phyloP scores from a whole-genome alignment of 2,329 filamentous ascomycete genomes.

The Zelopaecilomyces penicillatus region DNA sequence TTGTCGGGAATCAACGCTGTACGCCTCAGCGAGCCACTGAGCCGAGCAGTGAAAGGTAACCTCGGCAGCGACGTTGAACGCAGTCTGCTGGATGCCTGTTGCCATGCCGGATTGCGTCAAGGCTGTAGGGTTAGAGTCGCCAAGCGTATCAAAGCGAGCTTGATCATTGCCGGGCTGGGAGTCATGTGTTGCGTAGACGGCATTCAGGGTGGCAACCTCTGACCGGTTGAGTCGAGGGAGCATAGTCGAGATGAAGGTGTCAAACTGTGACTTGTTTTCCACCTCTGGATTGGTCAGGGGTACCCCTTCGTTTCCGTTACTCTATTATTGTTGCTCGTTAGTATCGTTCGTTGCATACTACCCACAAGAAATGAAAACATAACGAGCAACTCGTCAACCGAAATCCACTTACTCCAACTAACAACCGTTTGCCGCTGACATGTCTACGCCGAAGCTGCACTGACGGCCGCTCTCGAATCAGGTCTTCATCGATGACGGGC shows the following conservation, averaged over 20 bases:
- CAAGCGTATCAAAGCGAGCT: conserved; percentile 29
- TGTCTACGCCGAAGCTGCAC: conserved; percentile 19
- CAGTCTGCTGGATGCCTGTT: conserved; percentile 47
- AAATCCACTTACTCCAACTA: conserved; percentile 17
- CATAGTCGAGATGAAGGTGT: conserved; percentile 20
- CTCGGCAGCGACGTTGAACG: conserved; percentile 45
- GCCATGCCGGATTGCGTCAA: conserved; percentile 40
- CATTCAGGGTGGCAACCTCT: conserved; percentile 24
- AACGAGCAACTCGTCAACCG: no score
- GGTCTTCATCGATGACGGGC: conserved; percentile 27
- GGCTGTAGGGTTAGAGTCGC: conserved; percentile 32
- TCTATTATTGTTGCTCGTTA: conserved; percentile 11
- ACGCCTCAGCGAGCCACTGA: conserved; percentile 47
- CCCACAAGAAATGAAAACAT: neutral
- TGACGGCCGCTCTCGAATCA: conserved; percentile 22
- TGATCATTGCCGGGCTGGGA: conserved; percentile 14
- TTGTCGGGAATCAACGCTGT: conserved; percentile 20
- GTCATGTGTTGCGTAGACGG: conserved; percentile 18
- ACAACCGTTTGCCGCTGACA: conserved; percentile 25
- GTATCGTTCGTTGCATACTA: neutral
- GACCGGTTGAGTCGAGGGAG: conserved; percentile 25
- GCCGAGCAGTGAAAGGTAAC: conserved; percentile 46
- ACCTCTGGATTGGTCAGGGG: conserved; percentile 29
- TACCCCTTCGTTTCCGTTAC: conserved; percentile 31
- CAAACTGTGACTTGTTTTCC: conserved; percentile 20